Conservation (phyloP, 1,284 basidiomycete genomes). For the Papiliotrema fonsecae region DNA sequence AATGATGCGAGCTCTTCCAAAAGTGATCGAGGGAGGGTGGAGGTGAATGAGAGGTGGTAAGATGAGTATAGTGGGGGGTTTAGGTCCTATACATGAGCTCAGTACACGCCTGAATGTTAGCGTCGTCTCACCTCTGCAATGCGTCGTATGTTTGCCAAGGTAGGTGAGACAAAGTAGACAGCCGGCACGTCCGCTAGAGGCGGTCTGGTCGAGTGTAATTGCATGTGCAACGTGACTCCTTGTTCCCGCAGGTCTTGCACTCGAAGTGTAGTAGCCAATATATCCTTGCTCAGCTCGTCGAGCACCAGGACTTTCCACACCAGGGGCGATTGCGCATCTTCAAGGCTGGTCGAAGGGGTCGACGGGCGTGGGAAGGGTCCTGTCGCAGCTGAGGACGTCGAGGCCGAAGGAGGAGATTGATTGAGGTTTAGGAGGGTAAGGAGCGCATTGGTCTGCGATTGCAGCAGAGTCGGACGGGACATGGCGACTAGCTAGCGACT, state of each 20-base stretch:
- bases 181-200: constrained; percentile 92
- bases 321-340: constrained; percentile 59
- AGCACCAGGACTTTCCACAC: constrained; percentile 97
- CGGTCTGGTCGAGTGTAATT: constrained; percentile 84
- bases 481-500: constrained; percentile 15
- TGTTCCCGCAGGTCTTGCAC: constrained; percentile 95
- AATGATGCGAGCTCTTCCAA: constrained; percentile 90
- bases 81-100: constrained; percentile 52
- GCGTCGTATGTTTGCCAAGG: constrained; percentile 74
- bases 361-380: constrained; percentile 38
- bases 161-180: constrained; percentile 94
- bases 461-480: constrained; percentile 48
- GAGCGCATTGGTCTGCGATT: constrained; percentile 51
- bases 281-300: constrained; percentile 93
- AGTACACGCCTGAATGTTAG: neutral
- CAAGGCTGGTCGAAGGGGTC: constrained; percentile 30
- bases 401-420: constrained; percentile 30
- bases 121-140: constrained; percentile 67
- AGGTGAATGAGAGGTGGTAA: constrained; percentile 93
- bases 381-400: constrained; percentile 21
- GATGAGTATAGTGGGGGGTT: constrained; percentile 85
- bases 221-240: constrained; percentile 97
- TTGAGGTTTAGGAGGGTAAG: constrained; percentile 53
- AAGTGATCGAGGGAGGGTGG: constrained; percentile 76
- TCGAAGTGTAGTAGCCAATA: constrained; percentile 87